phyloP scores from a whole-genome alignment of 2,329 filamentous ascomycete species.

The Aschersonia sp. region DNA sequence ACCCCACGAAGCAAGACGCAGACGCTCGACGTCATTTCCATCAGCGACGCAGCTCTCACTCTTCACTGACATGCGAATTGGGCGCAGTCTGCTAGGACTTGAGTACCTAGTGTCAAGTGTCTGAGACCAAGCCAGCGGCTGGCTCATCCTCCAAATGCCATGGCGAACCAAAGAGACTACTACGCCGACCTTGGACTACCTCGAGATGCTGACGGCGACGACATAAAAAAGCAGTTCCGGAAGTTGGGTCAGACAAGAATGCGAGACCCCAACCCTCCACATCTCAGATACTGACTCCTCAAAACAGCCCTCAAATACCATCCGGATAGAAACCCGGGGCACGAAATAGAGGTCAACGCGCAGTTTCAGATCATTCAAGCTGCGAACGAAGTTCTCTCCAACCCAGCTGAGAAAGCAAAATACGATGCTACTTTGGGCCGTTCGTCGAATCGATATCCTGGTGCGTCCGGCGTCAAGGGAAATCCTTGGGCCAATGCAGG shows the following conservation, averaged over 20 bases:
- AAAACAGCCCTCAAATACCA: conserved; percentile 64
- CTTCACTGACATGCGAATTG: conserved; percentile 6
- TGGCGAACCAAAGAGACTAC: conserved; percentile 50
- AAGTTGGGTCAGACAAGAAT: conserved; percentile 48
- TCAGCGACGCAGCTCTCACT: neutral
- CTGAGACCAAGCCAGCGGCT: neutral
- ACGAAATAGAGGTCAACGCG: conserved; percentile 62
- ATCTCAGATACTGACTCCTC: neutral
- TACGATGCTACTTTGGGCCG: conserved; percentile 34
- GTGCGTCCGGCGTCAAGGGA: conserved; percentile 39
- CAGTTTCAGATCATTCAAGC: conserved; percentile 80
- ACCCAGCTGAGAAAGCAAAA: conserved; percentile 32
- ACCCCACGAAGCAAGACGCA: too few species aligned
- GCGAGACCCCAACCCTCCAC: too few species aligned
- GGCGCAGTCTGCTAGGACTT: neutral
- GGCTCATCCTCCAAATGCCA: conserved; percentile 8
- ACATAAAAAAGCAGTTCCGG: conserved; percentile 76
- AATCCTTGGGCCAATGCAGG: conserved; percentile 40
- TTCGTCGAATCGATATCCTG: conserved; percentile 20
- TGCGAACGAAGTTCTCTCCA: conserved; percentile 60
- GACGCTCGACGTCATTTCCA: neutral
- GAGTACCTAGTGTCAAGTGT: neutral
- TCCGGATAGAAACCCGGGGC: conserved; percentile 76
- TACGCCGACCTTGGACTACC: conserved; percentile 71
- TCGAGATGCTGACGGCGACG: conserved; percentile 50